These are phyloP conservation scores for Funneliformis caledonium DNA, from an alignment of 371 early-diverging fungal genomes.

Conservation along the genomic window DNA sequence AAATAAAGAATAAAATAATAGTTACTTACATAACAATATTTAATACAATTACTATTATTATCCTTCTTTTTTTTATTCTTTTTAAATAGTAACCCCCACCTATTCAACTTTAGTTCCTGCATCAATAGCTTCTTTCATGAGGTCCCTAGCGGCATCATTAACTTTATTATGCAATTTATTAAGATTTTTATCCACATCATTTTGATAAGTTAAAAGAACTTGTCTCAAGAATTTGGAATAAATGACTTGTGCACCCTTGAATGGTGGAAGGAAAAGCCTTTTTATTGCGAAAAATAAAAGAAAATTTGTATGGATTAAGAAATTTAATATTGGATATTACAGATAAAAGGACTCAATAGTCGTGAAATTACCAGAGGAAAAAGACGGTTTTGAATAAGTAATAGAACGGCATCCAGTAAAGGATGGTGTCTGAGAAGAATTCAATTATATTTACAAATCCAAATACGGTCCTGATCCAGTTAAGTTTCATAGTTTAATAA, in stretches of 20 bases:
- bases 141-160: conserved; percentile 46
- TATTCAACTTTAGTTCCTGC: neutral
- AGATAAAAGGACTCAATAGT: neutral
- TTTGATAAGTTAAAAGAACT: conserved; percentile 53
- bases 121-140: neutral
- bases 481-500: neutral
- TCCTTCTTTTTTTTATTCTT: too few species aligned
- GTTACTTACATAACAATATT: too few species aligned
- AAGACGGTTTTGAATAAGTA: conserved; percentile 88
- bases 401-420: conserved; percentile 95
- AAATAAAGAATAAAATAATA: too few species aligned
- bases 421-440: conserved; percentile 82
- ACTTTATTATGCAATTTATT: conserved; percentile 48
- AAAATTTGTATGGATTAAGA: neutral
- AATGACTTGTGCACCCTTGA: conserved; percentile 61
- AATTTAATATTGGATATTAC: neutral
- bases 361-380: conserved; percentile 79
- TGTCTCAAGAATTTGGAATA: conserved; percentile 64
- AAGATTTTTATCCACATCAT: conserved; percentile 45
- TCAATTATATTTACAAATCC: conserved; percentile 83
- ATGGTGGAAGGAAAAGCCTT: conserved; percentile 42
- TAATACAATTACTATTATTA: too few species aligned
- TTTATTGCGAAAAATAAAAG: neutral
- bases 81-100: too few species aligned
- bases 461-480: conserved; percentile 72